A percentile compares a stretch with the other conserved stretches of the same genome.
phyloP scores from a whole-genome alignment of 73 alveolate species.

The Paramecium octaurelia region DNA sequence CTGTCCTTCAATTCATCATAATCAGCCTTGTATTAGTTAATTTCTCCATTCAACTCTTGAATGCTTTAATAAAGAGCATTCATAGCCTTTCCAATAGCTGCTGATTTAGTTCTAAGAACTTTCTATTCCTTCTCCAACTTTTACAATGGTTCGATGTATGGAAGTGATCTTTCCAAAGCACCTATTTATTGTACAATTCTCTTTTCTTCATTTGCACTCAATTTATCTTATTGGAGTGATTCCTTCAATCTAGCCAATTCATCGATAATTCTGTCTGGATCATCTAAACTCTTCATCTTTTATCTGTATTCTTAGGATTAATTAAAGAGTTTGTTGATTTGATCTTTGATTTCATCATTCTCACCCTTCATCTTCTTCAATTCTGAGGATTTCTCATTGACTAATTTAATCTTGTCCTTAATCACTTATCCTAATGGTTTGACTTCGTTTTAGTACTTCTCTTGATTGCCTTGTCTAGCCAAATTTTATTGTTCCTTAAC shows the following conservation, averaged over 20 bases:
- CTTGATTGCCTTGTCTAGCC: slow-evolving; percentile 18
- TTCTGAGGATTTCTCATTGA: background rate
- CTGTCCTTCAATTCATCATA: background rate
- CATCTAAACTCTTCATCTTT: slow-evolving; percentile 9
- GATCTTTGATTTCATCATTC: background rate
- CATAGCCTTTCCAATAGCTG: slow-evolving; percentile 1
- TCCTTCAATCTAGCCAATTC: slow-evolving; percentile 41
- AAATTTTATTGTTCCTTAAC: background rate
- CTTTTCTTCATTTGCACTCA: slow-evolving; percentile 24
- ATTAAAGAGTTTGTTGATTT: background rate
- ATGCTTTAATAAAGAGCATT: background rate
- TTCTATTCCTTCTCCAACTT: background rate
- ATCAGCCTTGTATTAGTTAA: background rate
- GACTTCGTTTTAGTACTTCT: background rate
- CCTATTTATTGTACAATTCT: background rate
- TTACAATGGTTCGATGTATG: background rate
- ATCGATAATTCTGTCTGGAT: slow-evolving; percentile 10
- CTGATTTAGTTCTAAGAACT: background rate
- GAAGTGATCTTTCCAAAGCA: slow-evolving; percentile 7
- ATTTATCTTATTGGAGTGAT: slow-evolving; percentile 4
- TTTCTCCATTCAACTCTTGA: background rate
- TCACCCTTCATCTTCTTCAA: background rate
- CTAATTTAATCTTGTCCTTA: background rate
- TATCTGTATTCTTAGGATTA: background rate
- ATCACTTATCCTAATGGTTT: background rate